Evolutionary conservation across 257 asterid species (phyloP).

Genomic region (Phtheirospermum japonicum): DNA sequence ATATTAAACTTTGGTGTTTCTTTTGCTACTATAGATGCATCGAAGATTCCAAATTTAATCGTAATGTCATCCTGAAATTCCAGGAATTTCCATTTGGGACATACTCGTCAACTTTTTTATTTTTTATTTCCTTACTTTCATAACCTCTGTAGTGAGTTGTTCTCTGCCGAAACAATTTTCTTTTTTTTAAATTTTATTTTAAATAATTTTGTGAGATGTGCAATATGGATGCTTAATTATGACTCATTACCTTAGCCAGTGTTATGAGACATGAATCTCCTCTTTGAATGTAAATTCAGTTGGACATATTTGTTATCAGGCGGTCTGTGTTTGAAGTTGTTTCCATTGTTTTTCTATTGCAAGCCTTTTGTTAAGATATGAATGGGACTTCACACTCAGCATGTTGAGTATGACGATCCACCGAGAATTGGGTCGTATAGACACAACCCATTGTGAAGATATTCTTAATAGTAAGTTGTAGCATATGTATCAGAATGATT

Average conservation of each 20-base stretch:
- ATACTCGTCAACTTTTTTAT: not conserved
- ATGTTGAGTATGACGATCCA: not conserved
- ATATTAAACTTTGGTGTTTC: not conserved
- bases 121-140: too few species aligned
- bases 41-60: not conserved
- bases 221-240: too few species aligned
- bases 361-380: conserved; percentile 14
- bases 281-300: not conserved
- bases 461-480: conserved; percentile 26
- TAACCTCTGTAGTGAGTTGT: too few species aligned
- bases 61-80: not conserved
- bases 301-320: not conserved
- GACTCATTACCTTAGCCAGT: too few species aligned
- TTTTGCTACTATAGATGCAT: conserved; percentile 3
- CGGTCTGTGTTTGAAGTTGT: not conserved
- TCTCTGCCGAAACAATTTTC: too few species aligned
- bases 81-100: not conserved
- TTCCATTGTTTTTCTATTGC: conserved; percentile 4
- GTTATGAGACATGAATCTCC: too few species aligned
- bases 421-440: conserved; percentile 6
- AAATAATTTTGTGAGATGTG: too few species aligned
- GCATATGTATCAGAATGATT: conserved; percentile 36
- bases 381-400: conserved; percentile 5
- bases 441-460: conserved; percentile 21
- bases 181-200: too few species aligned